Conservation (phyloP, 345 rosid genomes). For the Populus euphratica region DNA sequence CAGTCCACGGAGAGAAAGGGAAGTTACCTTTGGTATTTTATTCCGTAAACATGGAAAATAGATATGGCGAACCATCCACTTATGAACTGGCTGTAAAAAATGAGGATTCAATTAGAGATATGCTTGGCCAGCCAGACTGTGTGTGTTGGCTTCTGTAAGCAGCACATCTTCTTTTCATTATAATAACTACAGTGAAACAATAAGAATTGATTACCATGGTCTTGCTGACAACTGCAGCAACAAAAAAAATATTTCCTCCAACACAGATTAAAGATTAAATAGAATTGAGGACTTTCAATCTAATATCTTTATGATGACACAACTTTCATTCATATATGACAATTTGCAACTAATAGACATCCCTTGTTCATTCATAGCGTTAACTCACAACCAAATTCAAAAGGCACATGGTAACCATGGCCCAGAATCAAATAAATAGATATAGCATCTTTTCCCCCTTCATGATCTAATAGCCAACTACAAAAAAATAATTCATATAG, state of each 20-base stretch:
- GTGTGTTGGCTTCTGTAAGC: too few species aligned
- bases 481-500: too few species aligned
- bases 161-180: too few species aligned
- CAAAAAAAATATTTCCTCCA: not conserved
- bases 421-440: too few species aligned
- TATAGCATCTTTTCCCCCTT: too few species aligned
- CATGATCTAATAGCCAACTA: too few species aligned
- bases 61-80: constrained; percentile 98
- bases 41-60: constrained; percentile 84
- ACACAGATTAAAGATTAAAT: too few species aligned
- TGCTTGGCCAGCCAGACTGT: not conserved
- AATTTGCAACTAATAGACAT: not conserved
- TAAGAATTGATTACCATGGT: too few species aligned
- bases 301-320: not conserved
- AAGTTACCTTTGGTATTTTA: constrained; percentile 73
- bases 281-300: not conserved
- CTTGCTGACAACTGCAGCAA: not conserved
- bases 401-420: too few species aligned
- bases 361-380: not conserved
- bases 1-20: not conserved
- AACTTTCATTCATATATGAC: not conserved
- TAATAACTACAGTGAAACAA: too few species aligned
- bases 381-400: too few species aligned
- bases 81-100: constrained; percentile 89
- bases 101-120: constrained; percentile 21